These are phyloP conservation scores for Lactifluus piperatus DNA, from an alignment of 768 basidiomycete species.

Conservation along the genomic window DNA sequence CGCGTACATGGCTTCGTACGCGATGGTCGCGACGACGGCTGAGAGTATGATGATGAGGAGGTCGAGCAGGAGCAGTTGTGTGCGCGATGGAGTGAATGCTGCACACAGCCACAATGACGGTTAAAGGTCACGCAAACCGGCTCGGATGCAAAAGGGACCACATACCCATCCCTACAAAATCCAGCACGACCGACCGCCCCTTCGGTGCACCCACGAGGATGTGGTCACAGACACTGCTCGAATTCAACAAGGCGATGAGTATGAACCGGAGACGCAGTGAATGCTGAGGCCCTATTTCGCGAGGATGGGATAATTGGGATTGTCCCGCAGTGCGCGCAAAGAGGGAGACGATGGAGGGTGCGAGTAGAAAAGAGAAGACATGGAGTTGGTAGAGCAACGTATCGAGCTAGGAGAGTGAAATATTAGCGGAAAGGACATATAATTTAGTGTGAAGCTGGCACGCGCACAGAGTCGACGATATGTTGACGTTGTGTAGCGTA, in stretches of 20 bases:
- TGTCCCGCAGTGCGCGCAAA: conserved; percentile 50
- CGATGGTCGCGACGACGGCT: conserved; percentile 53
- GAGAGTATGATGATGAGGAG: conserved; percentile 59
- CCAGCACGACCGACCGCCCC: conserved; percentile 59
- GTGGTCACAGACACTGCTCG: conserved; percentile 55
- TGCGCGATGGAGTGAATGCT: conserved; percentile 49
- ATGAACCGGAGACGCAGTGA: conserved; percentile 63
- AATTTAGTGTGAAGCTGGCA: not conserved
- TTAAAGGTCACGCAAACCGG: not conserved
- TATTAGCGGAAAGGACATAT: conserved; percentile 11
- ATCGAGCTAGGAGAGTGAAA: conserved; percentile 44
- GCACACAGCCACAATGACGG: not conserved
- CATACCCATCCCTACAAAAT: conserved; percentile 73
- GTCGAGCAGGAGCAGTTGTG: conserved; percentile 61
- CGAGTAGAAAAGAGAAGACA: conserved; percentile 67
- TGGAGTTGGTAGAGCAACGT: conserved; percentile 63
- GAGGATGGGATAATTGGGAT: conserved; percentile 55
- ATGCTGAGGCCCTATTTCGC: conserved; percentile 53
- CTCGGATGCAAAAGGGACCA: conserved; percentile 8
- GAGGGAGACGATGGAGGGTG: conserved; percentile 53
- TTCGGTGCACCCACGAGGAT: conserved; percentile 41
- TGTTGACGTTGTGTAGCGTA: conserved; percentile 60
- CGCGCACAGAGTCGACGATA: conserved; percentile 54
- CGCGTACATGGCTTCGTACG: conserved; percentile 52
- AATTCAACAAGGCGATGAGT: conserved; percentile 50